Percentiles rank a stretch among this genome's conserved stretches.
These are phyloP conservation scores for Trypanosoma cruzi DNA, from an alignment of 208 protist species.

Conservation along the genomic window DNA sequence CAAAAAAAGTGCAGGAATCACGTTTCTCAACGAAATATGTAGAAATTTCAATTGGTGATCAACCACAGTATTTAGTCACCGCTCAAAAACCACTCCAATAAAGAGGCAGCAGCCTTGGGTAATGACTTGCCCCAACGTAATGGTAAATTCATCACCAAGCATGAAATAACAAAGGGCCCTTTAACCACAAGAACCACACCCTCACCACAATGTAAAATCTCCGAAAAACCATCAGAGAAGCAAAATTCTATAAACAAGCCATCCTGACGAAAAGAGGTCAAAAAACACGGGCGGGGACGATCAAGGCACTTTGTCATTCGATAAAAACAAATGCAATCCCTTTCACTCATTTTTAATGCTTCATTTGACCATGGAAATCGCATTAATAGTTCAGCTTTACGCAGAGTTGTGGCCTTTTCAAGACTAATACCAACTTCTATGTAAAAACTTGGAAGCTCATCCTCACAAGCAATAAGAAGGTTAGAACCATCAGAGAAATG, in stretches of 20 bases:
- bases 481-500: conserved; percentile 38
- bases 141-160: conserved; percentile 15
- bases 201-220: conserved; percentile 21
- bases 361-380: conserved; percentile 18
- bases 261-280: conserved; percentile 21
- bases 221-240: conserved; percentile 25
- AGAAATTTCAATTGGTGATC: not conserved
- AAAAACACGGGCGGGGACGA: conserved; percentile 13
- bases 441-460: conserved; percentile 10
- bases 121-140: conserved; percentile 4
- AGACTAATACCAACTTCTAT: conserved; percentile 7
- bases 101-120: conserved; percentile 9
- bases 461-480: conserved; percentile 16
- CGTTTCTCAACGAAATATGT: not conserved
- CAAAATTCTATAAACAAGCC: conserved; percentile 18
- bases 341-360: not conserved
- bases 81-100: conserved; percentile 19
- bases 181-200: conserved; percentile 17
- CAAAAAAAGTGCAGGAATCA: not conserved
- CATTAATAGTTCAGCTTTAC: not conserved
- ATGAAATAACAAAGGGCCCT: conserved; percentile 11
- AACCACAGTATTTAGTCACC: not conserved
- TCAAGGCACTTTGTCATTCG: not conserved
- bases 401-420: conserved; percentile 5
- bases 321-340: conserved; percentile 9